Evolutionary conservation across 331 rosid genomes (phyloP).

Genomic region (Rhamnella rubrinervis): DNA sequence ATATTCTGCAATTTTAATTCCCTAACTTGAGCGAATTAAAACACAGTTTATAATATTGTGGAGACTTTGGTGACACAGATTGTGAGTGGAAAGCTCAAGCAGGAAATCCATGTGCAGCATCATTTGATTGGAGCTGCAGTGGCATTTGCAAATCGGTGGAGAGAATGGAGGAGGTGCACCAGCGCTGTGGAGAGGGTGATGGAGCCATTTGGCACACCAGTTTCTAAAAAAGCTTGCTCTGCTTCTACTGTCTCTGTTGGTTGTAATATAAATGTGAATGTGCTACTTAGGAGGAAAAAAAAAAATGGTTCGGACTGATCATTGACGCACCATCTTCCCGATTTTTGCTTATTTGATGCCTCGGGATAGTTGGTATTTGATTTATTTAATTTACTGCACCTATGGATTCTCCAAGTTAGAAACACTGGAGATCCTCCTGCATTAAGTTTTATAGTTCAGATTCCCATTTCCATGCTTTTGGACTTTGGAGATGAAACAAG

Average conservation of each 20-base stretch:
- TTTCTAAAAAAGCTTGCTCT: slow-evolving; percentile 25
- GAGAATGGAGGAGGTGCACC: slow-evolving; percentile 63
- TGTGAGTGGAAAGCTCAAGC: slow-evolving; percentile 68
- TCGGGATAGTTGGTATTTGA: slow-evolving; percentile 39
- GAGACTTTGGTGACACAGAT: slow-evolving; percentile 21
- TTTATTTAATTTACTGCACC: slow-evolving; percentile 31
- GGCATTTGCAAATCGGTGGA: slow-evolving; percentile 66
- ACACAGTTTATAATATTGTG: not conserved
- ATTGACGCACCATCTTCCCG: slow-evolving; percentile 21
- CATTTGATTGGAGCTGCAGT: slow-evolving; percentile 67
- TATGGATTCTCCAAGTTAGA: not conserved
- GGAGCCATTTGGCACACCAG: slow-evolving; percentile 64
- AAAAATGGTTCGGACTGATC: slow-evolving; percentile 8
- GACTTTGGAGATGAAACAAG: too few relatives aligned
- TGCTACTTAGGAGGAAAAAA: not conserved
- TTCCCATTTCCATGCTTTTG: too few relatives aligned
- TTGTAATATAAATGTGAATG: slow-evolving; percentile 27
- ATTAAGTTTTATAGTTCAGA: too few relatives aligned
- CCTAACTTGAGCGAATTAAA: not conserved
- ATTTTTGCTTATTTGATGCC: slow-evolving; percentile 32
- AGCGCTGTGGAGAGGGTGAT: slow-evolving; percentile 57
- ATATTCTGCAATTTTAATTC: too few relatives aligned
- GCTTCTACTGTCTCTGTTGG: not conserved
- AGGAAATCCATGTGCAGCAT: slow-evolving; percentile 57
- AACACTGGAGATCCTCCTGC: too few relatives aligned